phyloP scores from a whole-genome alignment of 2,329 filamentous ascomycete genomes.

The Ampelomyces quisqualis region DNA sequence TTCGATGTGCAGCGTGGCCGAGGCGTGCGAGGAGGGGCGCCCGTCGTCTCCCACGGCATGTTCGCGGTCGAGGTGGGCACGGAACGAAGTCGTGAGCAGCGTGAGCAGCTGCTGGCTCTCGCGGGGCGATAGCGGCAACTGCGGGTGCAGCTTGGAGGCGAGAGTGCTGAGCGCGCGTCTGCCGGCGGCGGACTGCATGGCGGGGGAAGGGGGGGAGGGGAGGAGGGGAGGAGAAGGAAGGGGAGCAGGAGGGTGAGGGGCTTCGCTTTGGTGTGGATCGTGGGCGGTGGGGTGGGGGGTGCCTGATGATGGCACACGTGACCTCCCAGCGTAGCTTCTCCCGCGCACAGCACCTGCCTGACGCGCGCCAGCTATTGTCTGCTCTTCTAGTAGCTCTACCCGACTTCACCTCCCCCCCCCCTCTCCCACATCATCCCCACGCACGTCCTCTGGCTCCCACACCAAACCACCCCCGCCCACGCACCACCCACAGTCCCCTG shows the following conservation, averaged over 20 bases:
- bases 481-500: conserved; percentile 25
- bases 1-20: conserved; percentile 51
- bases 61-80: conserved; percentile 61
- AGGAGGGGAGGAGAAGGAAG: too few relatives aligned
- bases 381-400: conserved; percentile 35
- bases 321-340: conserved; percentile 1
- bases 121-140: conserved; percentile 55
- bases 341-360: not conserved
- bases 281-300: not conserved
- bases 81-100: conserved; percentile 63
- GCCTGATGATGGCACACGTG: conserved; percentile 4
- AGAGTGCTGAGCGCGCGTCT: conserved; percentile 44
- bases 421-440: conserved; percentile 36
- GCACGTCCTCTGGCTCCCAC: conserved; percentile 28
- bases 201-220: too few relatives aligned
- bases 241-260: too few relatives aligned
- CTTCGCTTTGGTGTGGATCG: too few relatives aligned
- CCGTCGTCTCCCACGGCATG: conserved; percentile 46
- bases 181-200: conserved; percentile 55
- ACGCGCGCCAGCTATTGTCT: conserved; percentile 28
- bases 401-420: conserved; percentile 34
- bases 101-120: conserved; percentile 62
- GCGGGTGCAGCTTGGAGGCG: conserved; percentile 55
- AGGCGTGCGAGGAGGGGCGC: conserved; percentile 39
- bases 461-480: too few relatives aligned